Conservation (phyloP, 176 grass and related monocot genomes). For the Leersia perrieri region DNA sequence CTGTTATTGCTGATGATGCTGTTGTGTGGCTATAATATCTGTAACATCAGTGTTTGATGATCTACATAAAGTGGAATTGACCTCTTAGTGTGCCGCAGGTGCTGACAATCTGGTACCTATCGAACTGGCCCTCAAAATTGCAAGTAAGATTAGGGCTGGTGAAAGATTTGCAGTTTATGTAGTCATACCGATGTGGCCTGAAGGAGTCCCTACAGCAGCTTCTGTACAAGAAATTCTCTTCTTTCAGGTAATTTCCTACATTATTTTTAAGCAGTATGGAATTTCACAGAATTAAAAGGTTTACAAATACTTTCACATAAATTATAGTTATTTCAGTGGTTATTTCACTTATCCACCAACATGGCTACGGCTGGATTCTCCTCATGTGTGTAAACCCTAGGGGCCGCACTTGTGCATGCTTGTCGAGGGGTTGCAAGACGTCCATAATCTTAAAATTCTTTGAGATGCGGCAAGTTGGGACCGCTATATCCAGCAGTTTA, state of each 20-base stretch:
- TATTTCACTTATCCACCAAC: background rate
- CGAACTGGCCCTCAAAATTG: slow-evolving; percentile 91
- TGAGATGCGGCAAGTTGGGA: too few species aligned
- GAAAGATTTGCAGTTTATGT: slow-evolving; percentile 92
- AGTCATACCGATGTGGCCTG: slow-evolving; percentile 98
- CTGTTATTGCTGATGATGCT: background rate
- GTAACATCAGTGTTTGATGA: slow-evolving; percentile 8
- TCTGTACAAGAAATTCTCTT: slow-evolving; percentile 95
- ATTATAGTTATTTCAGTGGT: background rate
- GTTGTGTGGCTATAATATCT: background rate
- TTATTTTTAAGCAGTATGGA: background rate
- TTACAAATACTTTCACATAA: background rate
- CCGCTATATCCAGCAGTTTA: background rate
- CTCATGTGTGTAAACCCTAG: background rate
- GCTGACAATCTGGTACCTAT: slow-evolving; percentile 97
- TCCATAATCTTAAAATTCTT: background rate
- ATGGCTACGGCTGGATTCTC: background rate
- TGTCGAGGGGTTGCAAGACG: background rate
- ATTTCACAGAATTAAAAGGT: background rate
- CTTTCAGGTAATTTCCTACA: slow-evolving; percentile 70
- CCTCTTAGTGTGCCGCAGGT: slow-evolving; percentile 35
- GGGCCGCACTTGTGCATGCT: background rate
- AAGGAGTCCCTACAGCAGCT: slow-evolving; percentile 71
- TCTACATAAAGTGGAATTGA: slow-evolving; percentile 6
- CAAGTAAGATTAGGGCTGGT: slow-evolving; percentile 74